These are phyloP conservation scores for Pseudisothecium myosuroides DNA, from an alignment of 225 moss, liverwort and hornwort species.

Conservation along the genomic window DNA sequence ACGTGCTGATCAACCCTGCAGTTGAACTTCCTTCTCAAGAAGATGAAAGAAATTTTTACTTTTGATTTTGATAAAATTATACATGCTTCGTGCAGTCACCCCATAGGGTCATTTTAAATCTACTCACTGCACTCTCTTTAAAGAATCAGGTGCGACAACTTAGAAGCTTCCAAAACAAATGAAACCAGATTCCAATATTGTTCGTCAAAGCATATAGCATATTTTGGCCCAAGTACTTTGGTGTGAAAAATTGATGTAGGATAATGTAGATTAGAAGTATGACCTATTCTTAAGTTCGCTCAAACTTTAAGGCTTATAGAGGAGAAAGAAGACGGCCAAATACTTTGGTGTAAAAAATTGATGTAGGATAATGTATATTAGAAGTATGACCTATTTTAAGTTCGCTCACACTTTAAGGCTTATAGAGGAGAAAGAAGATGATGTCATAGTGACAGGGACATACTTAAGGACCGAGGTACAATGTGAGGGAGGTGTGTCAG, in stretches of 20 bases:
- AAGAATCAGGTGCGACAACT: neutral
- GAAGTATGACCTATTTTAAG: neutral
- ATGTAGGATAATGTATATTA: neutral
- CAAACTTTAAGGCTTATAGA: neutral
- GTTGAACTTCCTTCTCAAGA: neutral
- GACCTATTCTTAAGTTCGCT: neutral
- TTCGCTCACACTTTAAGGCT: neutral
- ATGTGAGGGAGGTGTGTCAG: conserved; percentile 63
- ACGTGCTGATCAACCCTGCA: neutral
- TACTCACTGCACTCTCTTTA: neutral
- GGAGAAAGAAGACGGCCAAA: neutral
- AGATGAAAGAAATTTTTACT: neutral
- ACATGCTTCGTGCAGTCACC: neutral
- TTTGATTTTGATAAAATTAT: neutral
- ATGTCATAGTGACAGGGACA: neutral
- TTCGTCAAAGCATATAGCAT: neutral
- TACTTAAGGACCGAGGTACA: conserved; percentile 71
- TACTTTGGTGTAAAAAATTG: neutral
- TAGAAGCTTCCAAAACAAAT: neutral
- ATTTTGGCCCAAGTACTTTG: neutral
- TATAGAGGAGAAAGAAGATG: neutral
- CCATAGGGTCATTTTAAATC: neutral
- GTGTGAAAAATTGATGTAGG: neutral
- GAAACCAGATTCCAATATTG: neutral
- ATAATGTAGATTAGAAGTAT: neutral